These are phyloP conservation scores for Fusarium foetens DNA, from an alignment of 2,329 filamentous ascomycete species.

Conservation along the genomic window DNA sequence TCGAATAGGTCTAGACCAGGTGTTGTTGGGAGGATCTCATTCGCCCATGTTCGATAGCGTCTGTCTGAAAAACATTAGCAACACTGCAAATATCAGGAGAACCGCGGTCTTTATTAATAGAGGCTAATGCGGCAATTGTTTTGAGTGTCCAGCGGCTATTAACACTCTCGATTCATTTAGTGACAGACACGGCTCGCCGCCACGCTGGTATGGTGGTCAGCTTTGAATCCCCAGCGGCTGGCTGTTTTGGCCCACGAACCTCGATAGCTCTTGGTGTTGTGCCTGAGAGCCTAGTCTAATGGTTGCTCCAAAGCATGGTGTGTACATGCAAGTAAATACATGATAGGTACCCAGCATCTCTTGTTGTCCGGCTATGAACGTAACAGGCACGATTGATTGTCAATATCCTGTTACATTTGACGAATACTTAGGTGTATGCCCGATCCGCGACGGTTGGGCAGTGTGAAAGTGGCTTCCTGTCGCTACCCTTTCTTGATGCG, in stretches of 20 bases:
- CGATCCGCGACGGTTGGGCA: not conserved
- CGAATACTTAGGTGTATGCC: not conserved
- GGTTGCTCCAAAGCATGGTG: slow-evolving; percentile 13
- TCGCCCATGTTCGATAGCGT: slow-evolving; percentile 24
- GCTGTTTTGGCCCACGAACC: not conserved
- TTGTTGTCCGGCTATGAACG: slow-evolving; percentile 7
- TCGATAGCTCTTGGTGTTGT: not conserved
- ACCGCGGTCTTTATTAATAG: not conserved
- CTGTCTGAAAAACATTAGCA: not conserved
- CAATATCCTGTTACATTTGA: not conserved
- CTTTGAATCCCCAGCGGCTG: not conserved
- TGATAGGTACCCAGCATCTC: not conserved
- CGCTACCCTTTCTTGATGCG: slow-evolving; percentile 11
- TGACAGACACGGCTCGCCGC: slow-evolving; percentile 9
- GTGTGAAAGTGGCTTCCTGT: slow-evolving; percentile 30
- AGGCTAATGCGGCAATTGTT: slow-evolving; percentile 11
- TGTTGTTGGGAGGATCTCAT: slow-evolving; percentile 2
- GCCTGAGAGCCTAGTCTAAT: not conserved
- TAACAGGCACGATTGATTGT: not conserved
- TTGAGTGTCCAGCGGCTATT: slow-evolving; percentile 2
- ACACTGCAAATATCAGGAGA: slow-evolving; percentile 25
- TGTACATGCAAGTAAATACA: slow-evolving; percentile 1
- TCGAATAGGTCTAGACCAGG: slow-evolving; percentile 28
- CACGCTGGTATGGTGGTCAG: slow-evolving; percentile 14
- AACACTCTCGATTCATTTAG: not conserved